Percentiles rank a stretch among this genome's conserved stretches.
phyloP scores from a whole-genome alignment of 805 yeast species.

The Cyberlindnera japonica region DNA sequence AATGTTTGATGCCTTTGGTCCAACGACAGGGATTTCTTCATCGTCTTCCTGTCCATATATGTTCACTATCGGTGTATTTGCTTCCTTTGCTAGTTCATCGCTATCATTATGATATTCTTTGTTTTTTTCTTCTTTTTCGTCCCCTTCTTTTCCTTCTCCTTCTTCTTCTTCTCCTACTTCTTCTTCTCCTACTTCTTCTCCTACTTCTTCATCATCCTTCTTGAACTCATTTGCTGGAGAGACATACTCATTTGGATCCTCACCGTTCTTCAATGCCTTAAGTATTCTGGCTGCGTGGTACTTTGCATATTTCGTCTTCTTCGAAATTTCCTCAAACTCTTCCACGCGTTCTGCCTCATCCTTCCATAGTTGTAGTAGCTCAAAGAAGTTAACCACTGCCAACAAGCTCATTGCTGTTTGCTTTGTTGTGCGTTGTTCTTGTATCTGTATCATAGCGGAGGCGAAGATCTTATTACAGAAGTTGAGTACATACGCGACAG shows the following conservation, averaged over 20 bases:
- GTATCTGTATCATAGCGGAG: conserved; percentile 46
- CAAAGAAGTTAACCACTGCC: conserved; percentile 53
- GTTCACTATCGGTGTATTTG: too few species aligned
- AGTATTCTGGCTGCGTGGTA: conserved; percentile 58
- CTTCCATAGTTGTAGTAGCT: conserved; percentile 45
- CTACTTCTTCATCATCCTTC: conserved; percentile 2
- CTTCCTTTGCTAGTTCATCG: too few species aligned
- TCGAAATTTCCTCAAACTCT: conserved; percentile 25
- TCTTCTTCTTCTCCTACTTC: too few species aligned
- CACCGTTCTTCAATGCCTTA: conserved; percentile 43
- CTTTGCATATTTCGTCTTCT: conserved; percentile 56
- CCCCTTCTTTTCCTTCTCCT: too few species aligned
- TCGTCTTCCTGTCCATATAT: not conserved
- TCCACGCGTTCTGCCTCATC: conserved; percentile 33
- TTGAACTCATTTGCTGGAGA: conserved; percentile 28
- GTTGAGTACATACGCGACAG: conserved; percentile 49
- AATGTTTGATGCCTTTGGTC: conserved; percentile 11
- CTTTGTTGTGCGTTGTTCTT: conserved; percentile 38
- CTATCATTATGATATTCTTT: too few species aligned
- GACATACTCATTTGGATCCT: conserved; percentile 55
- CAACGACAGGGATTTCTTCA: conserved; percentile 1
- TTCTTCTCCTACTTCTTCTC: conserved; percentile 1
- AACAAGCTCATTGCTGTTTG: conserved; percentile 48
- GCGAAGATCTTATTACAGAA: conserved; percentile 61
- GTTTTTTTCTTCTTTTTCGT: too few species aligned